Base-by-base conservation (phyloP, 2,329 filamentous ascomycete genomes). In the Penicillium concentricum region DNA sequence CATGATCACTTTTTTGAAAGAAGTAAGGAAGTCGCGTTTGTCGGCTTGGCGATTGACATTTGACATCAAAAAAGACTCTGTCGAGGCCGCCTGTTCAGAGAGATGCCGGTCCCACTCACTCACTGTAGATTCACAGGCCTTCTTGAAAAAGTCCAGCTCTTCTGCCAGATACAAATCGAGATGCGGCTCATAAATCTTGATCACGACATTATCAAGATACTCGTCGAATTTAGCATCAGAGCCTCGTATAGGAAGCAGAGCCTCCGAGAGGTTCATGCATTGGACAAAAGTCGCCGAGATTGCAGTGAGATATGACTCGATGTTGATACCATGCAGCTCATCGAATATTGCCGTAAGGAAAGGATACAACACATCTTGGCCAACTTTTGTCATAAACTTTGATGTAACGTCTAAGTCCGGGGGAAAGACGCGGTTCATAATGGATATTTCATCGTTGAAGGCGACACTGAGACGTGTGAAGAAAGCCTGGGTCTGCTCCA, bases 1-100 rank as follows among this genome's bases (percentile, higher is more conserved):
- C 92, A 99, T 97, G 62, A 99, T 90, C 9, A 99, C 94, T 74
- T 97, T 97, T 71, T 92, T 97, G 81, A 99, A 99, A 0, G 92
- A 96, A 44, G 88, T 94, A 59, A 99, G 72, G 67, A 99, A 99
- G 72, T 99, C 94, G 64, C 92, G 91, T 77, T 99, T 99, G 61
- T 95, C 94, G 1, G 92, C 94, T 72, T 96, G 92, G 26, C 94
- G 85, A 70, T 93, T 97, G 69, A 97, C 86, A 71, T 92, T 97
- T 24, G 89, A 89, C 93, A 97, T 97, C 77, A 92, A 94, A 70
- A 95, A 96, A 0, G 90, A 94, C 75, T 99, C 94, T 0, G 90
- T 87, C 2, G 88, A 90, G 16, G 91, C 92, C 64, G 96, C 92
- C 75, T 97, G 90, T 66, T 96, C 93, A 0, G 87, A 90, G 32